Base-by-base conservation (phyloP, 2,329 filamentous ascomycete genomes). In the Fusarium papillatum region DNA sequence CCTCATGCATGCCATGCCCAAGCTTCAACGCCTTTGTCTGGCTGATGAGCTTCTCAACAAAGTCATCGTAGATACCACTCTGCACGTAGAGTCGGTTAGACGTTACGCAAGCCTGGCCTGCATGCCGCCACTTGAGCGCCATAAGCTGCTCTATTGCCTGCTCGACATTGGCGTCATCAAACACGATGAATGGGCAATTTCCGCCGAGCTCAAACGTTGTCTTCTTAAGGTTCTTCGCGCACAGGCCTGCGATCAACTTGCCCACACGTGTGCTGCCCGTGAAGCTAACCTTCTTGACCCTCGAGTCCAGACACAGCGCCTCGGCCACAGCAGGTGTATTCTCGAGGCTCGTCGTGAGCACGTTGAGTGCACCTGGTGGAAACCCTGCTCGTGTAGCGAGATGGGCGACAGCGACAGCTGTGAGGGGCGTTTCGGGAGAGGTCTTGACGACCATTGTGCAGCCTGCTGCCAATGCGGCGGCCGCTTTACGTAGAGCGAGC, bases 381-480 rank as follows among this genome's bases (percentile, higher is more conserved):
- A 96, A 93, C 1, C 95, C 95, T 1, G 95, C 95, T 24, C 92
- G 88, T 53, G 89, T 86, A 0, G 92, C 93, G 24, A 96, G 88
- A 77, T 92, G 89, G 1, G 92, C 93, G 13, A 95, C 84, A 0
- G 93, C 92, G 38, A 95, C 90, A 2, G 92, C 90, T 29, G 93
- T 94, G 79, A 95, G 90, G 0, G 94, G 94, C 4, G 94, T 95
- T 81, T 95, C 93, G 1, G 93, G 93, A 6, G 91, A 93, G 3
- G 93, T 92, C 84, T 95, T 95, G 19, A 91, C 87, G 19, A 96
- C 87, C 91, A 96, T 94, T 2, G 93, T 94, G 82, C 93, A 95
- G 24, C 93, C 94, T 16, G 93, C 93, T 29, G 93, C 94, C 34
- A 95, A 85, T 2, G 90, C 91, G 0, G 91, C 85, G 2, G 82